Evolutionary conservation across 169 alveolate genomes (phyloP), one percentile per base, ranked within the genome.

Genomic region (Cryptosporidium andersoni): DNA sequence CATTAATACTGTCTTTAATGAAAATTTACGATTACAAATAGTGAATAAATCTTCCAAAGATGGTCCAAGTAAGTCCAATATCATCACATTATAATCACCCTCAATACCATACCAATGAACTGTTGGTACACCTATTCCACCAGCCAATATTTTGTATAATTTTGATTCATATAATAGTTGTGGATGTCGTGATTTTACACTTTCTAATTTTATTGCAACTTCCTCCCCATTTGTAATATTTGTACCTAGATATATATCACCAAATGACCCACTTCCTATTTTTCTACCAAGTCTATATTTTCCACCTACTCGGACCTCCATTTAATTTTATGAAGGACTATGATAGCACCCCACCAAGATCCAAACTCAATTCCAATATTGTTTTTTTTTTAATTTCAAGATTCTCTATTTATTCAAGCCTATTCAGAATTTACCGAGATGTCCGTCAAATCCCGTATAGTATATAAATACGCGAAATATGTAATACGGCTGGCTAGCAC

Each of bases 251-350:
- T 95, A 97, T 64, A 98, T 96, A 82, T 97, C 98, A 51, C 99
- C 99, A 91, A 97, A 98, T 42, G 99, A 95, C n/a, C 99, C 99
- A 88, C 98, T 93, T 52, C 99, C 99, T 64, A 98, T 95, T 91
- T 97, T 97, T 85, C 97, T 95, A 56, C 99, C 99, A 81, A 98
- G 91, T 81, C 98, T 96, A 92, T 95, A 98, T 91, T 96, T 95
- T 68, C 97, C 98, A 67, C 98, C 99, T 56, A 96, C 99, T 88
- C 98, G 92, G 80, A 96, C 94, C 93, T 97, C 99, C 98, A 97
- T 94, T n/a, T 56, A 9, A 16, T 34, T 25, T 25, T 25, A 25
- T 25, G 25, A 25, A 25, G 25, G 25, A 25, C 25, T 25, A 25
- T 25, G 25, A 25, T 25, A 25, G 25, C 25, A 25, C 25, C 25